These are phyloP conservation scores for Hippophae tibetana DNA, from an alignment of 306 rosid genomes.

Conservation along the genomic window DNA sequence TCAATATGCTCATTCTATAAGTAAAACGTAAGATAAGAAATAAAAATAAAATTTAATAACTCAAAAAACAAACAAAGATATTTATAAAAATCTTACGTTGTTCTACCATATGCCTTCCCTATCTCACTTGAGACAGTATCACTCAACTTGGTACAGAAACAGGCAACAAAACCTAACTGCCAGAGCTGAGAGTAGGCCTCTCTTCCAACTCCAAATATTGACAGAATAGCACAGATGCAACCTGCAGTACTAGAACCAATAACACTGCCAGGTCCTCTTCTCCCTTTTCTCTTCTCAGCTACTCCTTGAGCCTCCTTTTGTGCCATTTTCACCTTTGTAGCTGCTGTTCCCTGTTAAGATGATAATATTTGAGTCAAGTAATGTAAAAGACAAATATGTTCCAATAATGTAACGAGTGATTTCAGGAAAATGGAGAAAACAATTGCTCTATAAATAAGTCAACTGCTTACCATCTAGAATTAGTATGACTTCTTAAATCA, in stretches of 20 bases:
- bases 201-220: conserved; percentile 64
- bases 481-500: background rate
- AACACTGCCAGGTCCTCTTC: conserved; percentile 95
- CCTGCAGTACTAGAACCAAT: conserved; percentile 98
- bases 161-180: conserved; percentile 88
- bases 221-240: conserved; percentile 69
- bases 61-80: conserved; percentile 3
- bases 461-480: background rate
- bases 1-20: too few species aligned
- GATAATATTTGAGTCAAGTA: background rate
- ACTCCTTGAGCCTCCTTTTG: conserved; percentile 92
- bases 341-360: conserved; percentile 67
- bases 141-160: conserved; percentile 93
- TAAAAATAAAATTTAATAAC: background rate
- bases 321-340: conserved; percentile 79
- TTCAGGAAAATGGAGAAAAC: too few species aligned
- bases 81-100: conserved; percentile 45
- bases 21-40: too few species aligned
- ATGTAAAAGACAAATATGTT: background rate
- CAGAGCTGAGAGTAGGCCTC: conserved; percentile 51
- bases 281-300: conserved; percentile 90
- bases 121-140: conserved; percentile 98
- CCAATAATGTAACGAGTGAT: background rate
- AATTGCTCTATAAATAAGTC: too few species aligned
- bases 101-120: conserved; percentile 90